These are phyloP conservation scores for Colletotrichum aenigma DNA, from an alignment of 2,329 filamentous ascomycete species.

Conservation along the genomic window DNA sequence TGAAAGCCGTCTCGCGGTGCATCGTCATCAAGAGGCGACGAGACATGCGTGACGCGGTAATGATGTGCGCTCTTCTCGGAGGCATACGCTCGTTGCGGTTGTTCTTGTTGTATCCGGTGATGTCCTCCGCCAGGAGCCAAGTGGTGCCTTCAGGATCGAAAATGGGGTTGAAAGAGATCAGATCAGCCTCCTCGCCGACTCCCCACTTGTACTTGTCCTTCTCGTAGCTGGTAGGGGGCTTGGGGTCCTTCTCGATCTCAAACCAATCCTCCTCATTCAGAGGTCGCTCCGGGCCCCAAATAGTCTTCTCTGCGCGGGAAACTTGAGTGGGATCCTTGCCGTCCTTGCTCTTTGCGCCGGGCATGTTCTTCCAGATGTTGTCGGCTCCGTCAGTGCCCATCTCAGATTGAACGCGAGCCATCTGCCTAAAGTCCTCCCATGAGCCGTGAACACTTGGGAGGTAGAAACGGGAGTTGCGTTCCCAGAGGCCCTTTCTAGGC, in stretches of 20 bases:
- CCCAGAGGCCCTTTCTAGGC: constrained; percentile 82
- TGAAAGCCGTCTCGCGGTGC: constrained; percentile 86
- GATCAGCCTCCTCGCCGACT: constrained; percentile 86
- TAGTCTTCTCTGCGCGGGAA: constrained; percentile 59
- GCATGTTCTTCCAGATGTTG: constrained; percentile 67
- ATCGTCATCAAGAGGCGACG: constrained; percentile 80
- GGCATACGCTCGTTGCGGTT: constrained; percentile 59
- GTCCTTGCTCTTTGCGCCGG: constrained; percentile 43
- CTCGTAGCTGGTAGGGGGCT: constrained; percentile 73
- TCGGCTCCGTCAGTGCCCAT: constrained; percentile 69
- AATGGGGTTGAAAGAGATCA: constrained; percentile 90
- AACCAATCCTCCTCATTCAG: constrained; percentile 72
- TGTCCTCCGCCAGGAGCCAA: constrained; percentile 82
- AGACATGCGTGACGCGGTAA: constrained; percentile 85
- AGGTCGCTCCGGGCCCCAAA: constrained; percentile 86
- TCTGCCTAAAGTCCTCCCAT: constrained; percentile 81
- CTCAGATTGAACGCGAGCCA: constrained; percentile 77
- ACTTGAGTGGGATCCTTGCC: constrained; percentile 9
- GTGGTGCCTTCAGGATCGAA: constrained; percentile 88
- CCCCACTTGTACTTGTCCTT: constrained; percentile 87
- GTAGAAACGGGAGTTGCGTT: constrained; percentile 80
- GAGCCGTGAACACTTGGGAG: constrained; percentile 75
- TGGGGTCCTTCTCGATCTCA: constrained; percentile 73
- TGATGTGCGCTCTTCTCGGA: constrained; percentile 83
- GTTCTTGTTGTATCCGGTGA: constrained; percentile 80